phyloP scores from a whole-genome alignment of 2,329 filamentous ascomycete genomes.

The Ampelomyces quisqualis region DNA sequence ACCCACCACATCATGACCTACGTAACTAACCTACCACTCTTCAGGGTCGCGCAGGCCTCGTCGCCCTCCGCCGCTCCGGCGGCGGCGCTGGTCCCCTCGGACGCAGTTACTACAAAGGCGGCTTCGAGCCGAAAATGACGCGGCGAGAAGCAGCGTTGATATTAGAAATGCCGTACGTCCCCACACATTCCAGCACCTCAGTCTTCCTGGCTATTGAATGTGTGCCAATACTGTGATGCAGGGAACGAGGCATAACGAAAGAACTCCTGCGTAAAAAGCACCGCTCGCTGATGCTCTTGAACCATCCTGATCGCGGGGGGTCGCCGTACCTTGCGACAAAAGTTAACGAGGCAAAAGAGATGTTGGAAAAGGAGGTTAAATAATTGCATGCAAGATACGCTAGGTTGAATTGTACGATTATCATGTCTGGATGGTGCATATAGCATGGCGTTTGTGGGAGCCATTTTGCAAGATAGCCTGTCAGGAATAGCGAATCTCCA shows the following conservation, averaged over 20 bases:
- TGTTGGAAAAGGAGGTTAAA: conserved; percentile 71
- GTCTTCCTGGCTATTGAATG: no score
- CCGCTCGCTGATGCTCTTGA: conserved; percentile 91
- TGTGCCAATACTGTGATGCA: conserved; percentile 43
- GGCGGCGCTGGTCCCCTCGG: conserved; percentile 70
- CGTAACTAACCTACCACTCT: conserved; percentile 6
- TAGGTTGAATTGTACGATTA: no score
- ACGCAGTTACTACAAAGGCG: conserved; percentile 95
- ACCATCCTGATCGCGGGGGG: conserved; percentile 95
- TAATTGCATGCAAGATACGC: no score
- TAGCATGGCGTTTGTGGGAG: no score
- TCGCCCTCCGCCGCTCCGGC: conserved; percentile 82
- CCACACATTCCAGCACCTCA: background rate
- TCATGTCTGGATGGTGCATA: no score
- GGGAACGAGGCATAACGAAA: conserved; percentile 83
- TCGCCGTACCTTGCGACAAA: conserved; percentile 97
- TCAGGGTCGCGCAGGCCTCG: conserved; percentile 87
- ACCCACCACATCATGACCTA: conserved; percentile 3
- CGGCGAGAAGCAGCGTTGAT: conserved; percentile 88
- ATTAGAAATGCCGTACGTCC: conserved; percentile 78
- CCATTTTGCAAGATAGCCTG: no score
- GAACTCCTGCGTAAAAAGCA: conserved; percentile 96
- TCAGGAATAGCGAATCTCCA: no score
- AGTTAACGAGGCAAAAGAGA: conserved; percentile 97
- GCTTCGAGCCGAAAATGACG: conserved; percentile 96